phyloP scores from a whole-genome alignment of 1,139 yeast species.

The Casaregolazyma suthepensis region DNA sequence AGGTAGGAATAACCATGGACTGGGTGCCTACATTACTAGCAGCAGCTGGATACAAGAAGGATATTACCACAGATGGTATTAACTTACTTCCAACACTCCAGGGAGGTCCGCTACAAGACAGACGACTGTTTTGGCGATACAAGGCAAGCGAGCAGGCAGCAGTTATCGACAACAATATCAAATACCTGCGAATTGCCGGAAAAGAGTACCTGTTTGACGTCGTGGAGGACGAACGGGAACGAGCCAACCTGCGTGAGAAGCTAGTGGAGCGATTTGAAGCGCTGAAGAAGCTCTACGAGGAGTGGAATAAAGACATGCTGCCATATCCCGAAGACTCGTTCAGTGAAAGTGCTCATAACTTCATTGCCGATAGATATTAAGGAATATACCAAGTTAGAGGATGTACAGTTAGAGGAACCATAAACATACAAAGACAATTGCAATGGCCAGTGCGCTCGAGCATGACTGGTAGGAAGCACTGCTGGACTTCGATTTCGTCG shows the following conservation, averaged over 20 bases:
- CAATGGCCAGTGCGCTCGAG: neutral
- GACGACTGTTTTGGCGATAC: neutral
- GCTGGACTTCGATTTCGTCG: neutral
- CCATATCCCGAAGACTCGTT: neutral
- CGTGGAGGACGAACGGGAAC: neutral
- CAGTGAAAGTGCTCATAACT: neutral
- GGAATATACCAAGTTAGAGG: neutral
- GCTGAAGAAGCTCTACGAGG: neutral
- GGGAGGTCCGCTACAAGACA: neutral
- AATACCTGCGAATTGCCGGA: neutral
- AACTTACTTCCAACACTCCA: neutral
- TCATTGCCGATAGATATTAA: neutral
- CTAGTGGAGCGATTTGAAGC: neutral
- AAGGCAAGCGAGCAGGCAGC: neutral
- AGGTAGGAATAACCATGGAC: slow-evolving; percentile 54
- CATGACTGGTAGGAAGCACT: neutral
- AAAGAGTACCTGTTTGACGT: neutral
- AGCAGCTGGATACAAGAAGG: slow-evolving; percentile 32
- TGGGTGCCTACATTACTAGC: slow-evolving; percentile 49
- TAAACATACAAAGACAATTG: neutral
- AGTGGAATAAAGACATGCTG: neutral
- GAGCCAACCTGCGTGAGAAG: neutral
- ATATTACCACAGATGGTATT: neutral
- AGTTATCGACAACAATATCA: neutral
- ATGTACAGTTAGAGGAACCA: neutral